A percentile compares a stretch with the other conserved stretches of the same genome.
These are phyloP conservation scores for Scedosporium minutisporum DNA, from an alignment of 2,329 filamentous ascomycete species.

Conservation along the genomic window DNA sequence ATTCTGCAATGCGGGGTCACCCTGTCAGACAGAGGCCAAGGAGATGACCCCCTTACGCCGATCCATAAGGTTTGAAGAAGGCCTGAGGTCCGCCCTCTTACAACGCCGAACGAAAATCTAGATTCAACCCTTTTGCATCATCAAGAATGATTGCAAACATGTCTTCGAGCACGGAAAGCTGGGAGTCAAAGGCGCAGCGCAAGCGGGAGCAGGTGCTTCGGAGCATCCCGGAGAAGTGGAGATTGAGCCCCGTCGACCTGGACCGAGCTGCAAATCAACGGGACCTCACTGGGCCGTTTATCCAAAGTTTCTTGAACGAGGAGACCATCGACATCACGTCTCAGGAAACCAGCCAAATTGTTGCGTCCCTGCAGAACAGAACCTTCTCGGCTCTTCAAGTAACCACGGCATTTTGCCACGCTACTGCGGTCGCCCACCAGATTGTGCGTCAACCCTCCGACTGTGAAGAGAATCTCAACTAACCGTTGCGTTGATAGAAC, in stretches of 20 bases:
- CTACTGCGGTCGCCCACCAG: constrained; percentile 43
- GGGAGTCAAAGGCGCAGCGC: constrained; percentile 11
- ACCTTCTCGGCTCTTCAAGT: constrained; percentile 27
- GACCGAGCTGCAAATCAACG: constrained; percentile 8
- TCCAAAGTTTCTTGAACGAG: constrained; percentile 11
- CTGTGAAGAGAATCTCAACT: not conserved
- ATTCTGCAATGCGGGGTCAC: too few species aligned
- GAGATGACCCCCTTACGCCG: too few species aligned
- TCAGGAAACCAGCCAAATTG: constrained; percentile 6
- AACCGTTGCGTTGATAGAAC: constrained; percentile 21
- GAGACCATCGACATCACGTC: constrained; percentile 7
- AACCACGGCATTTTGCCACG: constrained; percentile 39
- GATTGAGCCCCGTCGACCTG: constrained; percentile 10
- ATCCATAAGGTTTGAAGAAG: too few species aligned
- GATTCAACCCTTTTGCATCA: too few species aligned
- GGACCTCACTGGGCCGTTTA: constrained; percentile 12
- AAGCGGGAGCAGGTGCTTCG: constrained; percentile 12
- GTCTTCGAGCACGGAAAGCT: constrained; percentile 1
- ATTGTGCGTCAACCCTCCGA: constrained; percentile 25
- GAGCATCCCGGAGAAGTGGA: constrained; percentile 14
- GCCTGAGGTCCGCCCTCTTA: too few species aligned
- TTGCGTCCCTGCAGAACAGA: not conserved
- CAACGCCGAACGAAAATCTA: too few species aligned
- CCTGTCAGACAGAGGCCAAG: too few species aligned
- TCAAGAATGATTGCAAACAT: too few species aligned